Evolutionary conservation across 2,329 filamentous ascomycete species (phyloP).

Genomic region (Nemania abortiva): DNA sequence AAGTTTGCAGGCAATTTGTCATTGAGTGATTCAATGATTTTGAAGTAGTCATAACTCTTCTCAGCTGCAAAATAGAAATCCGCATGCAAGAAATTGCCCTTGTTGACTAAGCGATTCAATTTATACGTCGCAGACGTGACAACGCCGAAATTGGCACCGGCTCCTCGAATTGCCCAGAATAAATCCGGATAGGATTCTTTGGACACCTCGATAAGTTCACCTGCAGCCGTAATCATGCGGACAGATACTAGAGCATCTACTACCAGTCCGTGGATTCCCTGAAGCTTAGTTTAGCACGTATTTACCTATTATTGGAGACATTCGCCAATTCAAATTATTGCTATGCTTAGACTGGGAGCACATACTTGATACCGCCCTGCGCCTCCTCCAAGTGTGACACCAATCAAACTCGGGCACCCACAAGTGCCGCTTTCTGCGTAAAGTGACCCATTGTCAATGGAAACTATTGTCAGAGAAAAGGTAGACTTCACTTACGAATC

Average conservation of each 20-base stretch:
- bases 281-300: too few species aligned
- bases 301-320: too few species aligned
- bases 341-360: too few species aligned
- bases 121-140: constrained; percentile 42
- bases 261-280: constrained; percentile 34
- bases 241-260: constrained; percentile 40
- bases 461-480: too few species aligned
- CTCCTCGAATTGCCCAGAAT: constrained; percentile 45
- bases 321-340: too few species aligned
- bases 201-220: constrained; percentile 34
- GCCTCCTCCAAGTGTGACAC: constrained; percentile 39
- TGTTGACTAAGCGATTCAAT: constrained; percentile 21
- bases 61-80: not conserved
- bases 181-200: constrained; percentile 35
- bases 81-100: not conserved
- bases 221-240: constrained; percentile 38
- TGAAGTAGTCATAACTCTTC: constrained; percentile 6
- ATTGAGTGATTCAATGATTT: not conserved
- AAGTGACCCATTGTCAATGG: not conserved
- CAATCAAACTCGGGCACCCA: constrained; percentile 32
- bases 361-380: not conserved
- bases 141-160: constrained; percentile 43
- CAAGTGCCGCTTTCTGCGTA: constrained; percentile 31
- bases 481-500: constrained; percentile 9
- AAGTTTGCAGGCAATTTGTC: constrained; percentile 10